Evolutionary conservation across 2,329 filamentous ascomycete genomes (phyloP), one percentile per base, ranked within the genome.

Genomic region (Aspergillus chevalieri): DNA sequence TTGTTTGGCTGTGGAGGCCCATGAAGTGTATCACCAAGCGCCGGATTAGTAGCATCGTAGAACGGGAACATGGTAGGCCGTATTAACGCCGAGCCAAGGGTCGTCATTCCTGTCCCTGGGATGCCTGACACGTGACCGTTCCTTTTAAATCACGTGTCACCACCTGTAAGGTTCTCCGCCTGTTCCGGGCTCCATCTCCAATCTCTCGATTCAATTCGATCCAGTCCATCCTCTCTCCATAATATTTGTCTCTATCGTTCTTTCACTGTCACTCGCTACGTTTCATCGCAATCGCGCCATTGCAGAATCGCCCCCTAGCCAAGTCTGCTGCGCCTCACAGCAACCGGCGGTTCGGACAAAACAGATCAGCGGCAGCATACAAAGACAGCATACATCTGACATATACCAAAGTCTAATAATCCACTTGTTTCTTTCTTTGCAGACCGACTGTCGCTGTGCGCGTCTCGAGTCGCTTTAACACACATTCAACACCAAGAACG

Each of bases 1-100:
- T 4, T 58, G 67, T 43, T 80, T 79, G 64, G 77, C 77, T 2
- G 67, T 73, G 57, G 59, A 67, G 21, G 77, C 77, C 14, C 78
- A 80, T 61, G 64, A 68, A 47, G 61, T 72, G 34, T 79, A 74
- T 54, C 77, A 80, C 63, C 58, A 58, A 6, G 54, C 60, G 15
- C 51, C 55, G 17, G 50, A 52, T 42, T 41, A n/a, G 15, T 28
- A 28, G 26, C 26, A 10, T 12, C 26, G 26, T 30, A 30, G 10
- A 30, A 30, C 4, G 12, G 4, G 21, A 22, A 22, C 4, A 12
- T 30, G 10, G 12, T 30, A 30, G 26, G 26, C 26, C 10, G 26
- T 30, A 30, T 30, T 12, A 30, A 30, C 4, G 26, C 26, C 26
- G 26, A 30, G 4, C 26, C 34, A 15, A 15, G 34, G 34, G 6